These are phyloP conservation scores for Quercus parvula DNA, from an alignment of 306 rosid species.

Conservation along the genomic window DNA sequence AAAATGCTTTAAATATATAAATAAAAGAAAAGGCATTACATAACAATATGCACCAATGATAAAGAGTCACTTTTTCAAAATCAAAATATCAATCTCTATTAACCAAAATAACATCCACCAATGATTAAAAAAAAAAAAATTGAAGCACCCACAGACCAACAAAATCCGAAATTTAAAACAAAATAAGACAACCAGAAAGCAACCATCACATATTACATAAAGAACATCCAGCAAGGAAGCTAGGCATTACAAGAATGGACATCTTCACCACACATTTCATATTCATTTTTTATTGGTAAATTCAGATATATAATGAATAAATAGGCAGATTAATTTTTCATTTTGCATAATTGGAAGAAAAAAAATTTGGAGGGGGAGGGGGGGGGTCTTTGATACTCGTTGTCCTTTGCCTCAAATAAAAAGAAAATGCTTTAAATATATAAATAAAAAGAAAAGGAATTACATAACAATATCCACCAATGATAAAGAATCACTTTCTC, in stretches of 20 bases:
- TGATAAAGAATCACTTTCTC: not conserved
- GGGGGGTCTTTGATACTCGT: not conserved
- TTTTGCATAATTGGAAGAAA: not conserved
- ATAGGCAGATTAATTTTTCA: not conserved
- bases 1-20: not conserved
- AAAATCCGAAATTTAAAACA: too few relatives aligned
- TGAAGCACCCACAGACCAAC: too few relatives aligned
- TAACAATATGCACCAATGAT: constrained; percentile 72
- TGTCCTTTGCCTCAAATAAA: not conserved
- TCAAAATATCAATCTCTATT: not conserved
- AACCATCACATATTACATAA: too few relatives aligned
- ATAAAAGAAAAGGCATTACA: constrained; percentile 14
- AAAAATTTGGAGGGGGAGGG: too few relatives aligned
- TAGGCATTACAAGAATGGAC: too few relatives aligned
- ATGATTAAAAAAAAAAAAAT: too few relatives aligned
- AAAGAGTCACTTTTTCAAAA: not conserved
- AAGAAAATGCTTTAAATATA: not conserved
- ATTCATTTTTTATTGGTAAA: too few relatives aligned
- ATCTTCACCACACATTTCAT: too few relatives aligned
- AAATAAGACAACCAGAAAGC: too few relatives aligned
- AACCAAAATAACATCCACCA: not conserved
- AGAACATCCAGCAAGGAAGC: too few relatives aligned
- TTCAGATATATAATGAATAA: not conserved
- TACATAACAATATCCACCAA: constrained; percentile 77
- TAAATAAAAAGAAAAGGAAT: not conserved